phyloP scores from a whole-genome alignment of 1,284 basidiomycete species.

The Cryptococcus sp. region DNA sequence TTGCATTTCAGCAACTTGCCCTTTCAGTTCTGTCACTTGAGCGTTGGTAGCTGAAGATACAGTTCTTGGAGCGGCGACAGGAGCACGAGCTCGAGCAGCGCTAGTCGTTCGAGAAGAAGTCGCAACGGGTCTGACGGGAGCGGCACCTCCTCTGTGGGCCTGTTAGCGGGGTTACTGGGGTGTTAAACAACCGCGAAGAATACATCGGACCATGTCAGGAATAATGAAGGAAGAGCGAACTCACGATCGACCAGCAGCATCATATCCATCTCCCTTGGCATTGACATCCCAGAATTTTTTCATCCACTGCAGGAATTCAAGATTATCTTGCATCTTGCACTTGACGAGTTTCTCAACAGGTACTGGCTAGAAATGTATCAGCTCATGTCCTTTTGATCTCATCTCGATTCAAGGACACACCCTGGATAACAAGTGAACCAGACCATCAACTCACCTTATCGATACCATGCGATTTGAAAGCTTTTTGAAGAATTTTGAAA shows the following conservation, averaged over 20 bases:
- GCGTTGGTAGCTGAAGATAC: conserved; percentile 30
- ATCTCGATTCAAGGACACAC: background rate
- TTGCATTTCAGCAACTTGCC: conserved; percentile 65
- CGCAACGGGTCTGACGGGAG: background rate
- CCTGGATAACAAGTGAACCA: background rate
- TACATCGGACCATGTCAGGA: no score
- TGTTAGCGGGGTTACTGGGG: no score
- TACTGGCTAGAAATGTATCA: conserved; percentile 63
- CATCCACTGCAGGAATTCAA: conserved; percentile 97
- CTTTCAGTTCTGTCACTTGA: conserved; percentile 52
- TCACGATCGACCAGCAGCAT: conserved; percentile 61
- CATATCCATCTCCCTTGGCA: conserved; percentile 83
- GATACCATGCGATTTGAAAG: conserved; percentile 82
- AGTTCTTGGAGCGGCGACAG: conserved; percentile 5
- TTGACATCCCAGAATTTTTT: conserved; percentile 94
- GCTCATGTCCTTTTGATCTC: background rate
- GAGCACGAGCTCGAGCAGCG: conserved; percentile 3
- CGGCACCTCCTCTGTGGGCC: no score
- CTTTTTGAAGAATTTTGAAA: conserved; percentile 88
- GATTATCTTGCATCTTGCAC: conserved; percentile 99
- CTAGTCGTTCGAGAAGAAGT: background rate
- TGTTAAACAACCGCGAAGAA: no score
- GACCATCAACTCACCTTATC: conserved; percentile 66
- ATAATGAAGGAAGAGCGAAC: conserved; percentile 9
- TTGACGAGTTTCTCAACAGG: conserved; percentile 87